Evolutionary conservation across 495 filamentous ascomycete species (phyloP), one percentile per base, ranked within the genome.

Genomic region (Tetracladium setigerum): DNA sequence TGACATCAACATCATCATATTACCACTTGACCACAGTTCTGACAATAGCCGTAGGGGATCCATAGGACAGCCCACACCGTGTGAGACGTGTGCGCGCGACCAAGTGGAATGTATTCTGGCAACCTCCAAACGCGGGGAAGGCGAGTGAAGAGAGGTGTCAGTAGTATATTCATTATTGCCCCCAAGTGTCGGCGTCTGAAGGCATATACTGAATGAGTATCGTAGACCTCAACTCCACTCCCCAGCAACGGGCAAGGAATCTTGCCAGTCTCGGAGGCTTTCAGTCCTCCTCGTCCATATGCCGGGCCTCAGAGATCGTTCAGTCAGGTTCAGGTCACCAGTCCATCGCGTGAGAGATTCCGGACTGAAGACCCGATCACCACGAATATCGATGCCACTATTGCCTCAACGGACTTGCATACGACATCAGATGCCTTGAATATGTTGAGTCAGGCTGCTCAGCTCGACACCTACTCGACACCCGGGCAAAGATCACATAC

Each of bases 51-150:
- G 47, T 49, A 76, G 72, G 35, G 71, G 72, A 38, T 63, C 61
- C 43, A 64, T 64, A 45, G 73, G 70, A 19, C 68, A 62, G 46
- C 67, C 66, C 7, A 73, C 77, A 7, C 78, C 77, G 11, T 82
- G 78, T 49, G 67, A 73, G 46, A 65, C 77, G 36, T 82, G 78
- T 53, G 66, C 75, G 27, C 64, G 70, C 38, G 77, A 78, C 44
- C 59, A 67, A 45, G 71, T 68, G 14, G 78, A 81, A 43, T 82
- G 79, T 53, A 67, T 81, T 5, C 65, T 82, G 7, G 77, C 77
- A 22, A 69, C 70, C 31, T 79, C 76, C 7, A 81, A 79, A 53
- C 69, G 78, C 12, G 78, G 79, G 77, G 79, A 15, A 69, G 76
- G 37, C 70, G 79, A 30, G 72, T 78, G 61, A 67, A 7, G 53